Conservation (phyloP, 352 stramenopile genomes). For the Phytophthora agathidicida region DNA sequence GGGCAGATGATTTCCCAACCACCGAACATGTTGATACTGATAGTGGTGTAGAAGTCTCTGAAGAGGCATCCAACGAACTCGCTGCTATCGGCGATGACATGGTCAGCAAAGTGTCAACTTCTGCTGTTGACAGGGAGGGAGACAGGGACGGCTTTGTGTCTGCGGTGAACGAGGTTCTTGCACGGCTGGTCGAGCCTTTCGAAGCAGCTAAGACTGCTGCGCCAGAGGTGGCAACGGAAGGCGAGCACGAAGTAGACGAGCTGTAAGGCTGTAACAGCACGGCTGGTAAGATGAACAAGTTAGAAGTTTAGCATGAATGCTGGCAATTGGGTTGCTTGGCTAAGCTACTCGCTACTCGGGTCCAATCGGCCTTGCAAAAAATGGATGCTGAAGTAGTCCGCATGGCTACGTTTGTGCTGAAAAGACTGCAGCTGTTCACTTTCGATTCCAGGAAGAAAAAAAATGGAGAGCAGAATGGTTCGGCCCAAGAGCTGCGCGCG, state of each 20-base stretch:
- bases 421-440: conserved; percentile 17
- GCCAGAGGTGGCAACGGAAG: conserved; percentile 1
- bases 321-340: too few species aligned
- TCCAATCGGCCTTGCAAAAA: too few species aligned
- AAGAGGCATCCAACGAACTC: background rate
- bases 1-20: too few species aligned
- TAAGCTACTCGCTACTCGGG: too few species aligned
- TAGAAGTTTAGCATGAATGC: too few species aligned
- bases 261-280: conserved; percentile 13
- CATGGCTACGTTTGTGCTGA: conserved; percentile 4
- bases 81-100: conserved; percentile 4
- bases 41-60: background rate
- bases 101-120: background rate
- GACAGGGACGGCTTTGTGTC: conserved; percentile 20
- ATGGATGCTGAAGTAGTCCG: conserved; percentile 9
- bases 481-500: background rate
- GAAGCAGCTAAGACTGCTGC: conserved; percentile 25
- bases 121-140: conserved; percentile 8
- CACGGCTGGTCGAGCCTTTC: conserved; percentile 34
- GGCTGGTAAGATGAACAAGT: conserved; percentile 2
- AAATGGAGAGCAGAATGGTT: conserved; percentile 4
- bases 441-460: background rate
- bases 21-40: background rate
- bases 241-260: conserved; percentile 18
- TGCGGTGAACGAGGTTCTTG: conserved; percentile 37